These are phyloP conservation scores for Aleurites moluccanus DNA, from an alignment of 441 rosid genomes.

Conservation along the genomic window DNA sequence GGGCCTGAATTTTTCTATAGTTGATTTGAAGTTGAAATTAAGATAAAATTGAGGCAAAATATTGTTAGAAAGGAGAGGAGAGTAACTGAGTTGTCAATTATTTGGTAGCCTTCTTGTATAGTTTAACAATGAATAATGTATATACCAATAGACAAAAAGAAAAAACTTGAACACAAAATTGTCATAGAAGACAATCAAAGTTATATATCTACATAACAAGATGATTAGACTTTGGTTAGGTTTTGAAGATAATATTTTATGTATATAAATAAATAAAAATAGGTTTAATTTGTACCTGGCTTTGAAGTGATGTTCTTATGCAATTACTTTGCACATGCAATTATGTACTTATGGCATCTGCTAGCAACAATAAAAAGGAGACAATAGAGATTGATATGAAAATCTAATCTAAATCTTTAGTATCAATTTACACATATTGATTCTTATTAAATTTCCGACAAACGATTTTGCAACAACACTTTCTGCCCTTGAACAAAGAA, in stretches of 20 bases:
- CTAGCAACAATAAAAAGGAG: conserved; percentile 11
- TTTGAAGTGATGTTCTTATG: conserved; percentile 4
- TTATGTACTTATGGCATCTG: conserved; percentile 6
- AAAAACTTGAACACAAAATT: conserved; percentile 2
- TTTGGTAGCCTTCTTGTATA: too few relatives aligned
- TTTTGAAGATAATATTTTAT: not conserved
- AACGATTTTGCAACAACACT: not conserved
- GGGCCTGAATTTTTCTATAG: too few relatives aligned
- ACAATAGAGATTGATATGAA: conserved; percentile 1
- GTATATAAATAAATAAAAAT: not conserved
- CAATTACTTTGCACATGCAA: not conserved
- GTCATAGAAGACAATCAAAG: not conserved
- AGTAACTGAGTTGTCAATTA: too few relatives aligned
- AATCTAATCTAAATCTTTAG: conserved; percentile 6
- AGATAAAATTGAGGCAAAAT: too few relatives aligned
- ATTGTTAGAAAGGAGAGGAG: too few relatives aligned
- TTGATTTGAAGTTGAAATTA: too few relatives aligned
- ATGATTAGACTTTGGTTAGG: conserved; percentile 10
- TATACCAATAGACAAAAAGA: not conserved
- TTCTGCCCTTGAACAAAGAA: conserved; percentile 6
- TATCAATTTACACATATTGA: not conserved
- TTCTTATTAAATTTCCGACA: conserved; percentile 1
- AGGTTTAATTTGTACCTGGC: not conserved
- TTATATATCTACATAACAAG: not conserved
- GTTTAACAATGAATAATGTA: too few relatives aligned